Evolutionary conservation across 805 yeast species (phyloP).

Genomic region (Yarrowia divulgata): DNA sequence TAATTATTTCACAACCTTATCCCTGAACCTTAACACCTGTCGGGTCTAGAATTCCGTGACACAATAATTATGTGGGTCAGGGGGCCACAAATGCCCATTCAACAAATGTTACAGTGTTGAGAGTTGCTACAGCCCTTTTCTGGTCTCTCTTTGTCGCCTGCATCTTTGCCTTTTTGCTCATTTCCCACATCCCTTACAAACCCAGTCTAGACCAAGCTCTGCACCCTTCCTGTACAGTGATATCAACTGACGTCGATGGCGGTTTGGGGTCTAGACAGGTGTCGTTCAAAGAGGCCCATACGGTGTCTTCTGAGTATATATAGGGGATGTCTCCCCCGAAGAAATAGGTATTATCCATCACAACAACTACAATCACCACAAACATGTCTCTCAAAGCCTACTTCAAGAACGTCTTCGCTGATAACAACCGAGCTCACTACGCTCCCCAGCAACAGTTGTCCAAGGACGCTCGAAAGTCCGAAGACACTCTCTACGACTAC

Average conservation of each 20-base stretch:
- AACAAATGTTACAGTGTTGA: background rate
- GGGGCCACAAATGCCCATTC: background rate
- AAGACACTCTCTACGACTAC: slow-evolving; percentile 7
- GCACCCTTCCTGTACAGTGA: slow-evolving; percentile 13
- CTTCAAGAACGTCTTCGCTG: slow-evolving; percentile 20
- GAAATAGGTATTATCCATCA: too few species aligned
- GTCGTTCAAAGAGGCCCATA: background rate
- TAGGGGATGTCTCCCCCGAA: background rate
- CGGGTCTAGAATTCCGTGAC: background rate
- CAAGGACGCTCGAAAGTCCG: slow-evolving; percentile 11
- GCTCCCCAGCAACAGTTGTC: background rate
- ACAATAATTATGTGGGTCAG: background rate
- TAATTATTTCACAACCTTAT: background rate
- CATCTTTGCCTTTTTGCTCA: background rate
- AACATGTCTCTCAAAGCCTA: slow-evolving; percentile 14
- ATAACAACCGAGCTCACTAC: slow-evolving; percentile 16
- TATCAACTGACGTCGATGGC: slow-evolving; percentile 12
- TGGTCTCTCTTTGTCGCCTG: background rate
- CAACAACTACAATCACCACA: background rate
- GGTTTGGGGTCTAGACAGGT: background rate
- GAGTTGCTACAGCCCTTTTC: too few species aligned
- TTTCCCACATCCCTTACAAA: slow-evolving; percentile 10
- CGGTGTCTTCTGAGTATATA: background rate
- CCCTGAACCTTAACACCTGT: background rate
- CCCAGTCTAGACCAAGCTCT: slow-evolving; percentile 20